These are phyloP conservation scores for Aspergillus haitiensis DNA, from an alignment of 495 filamentous ascomycete species.

Conservation along the genomic window DNA sequence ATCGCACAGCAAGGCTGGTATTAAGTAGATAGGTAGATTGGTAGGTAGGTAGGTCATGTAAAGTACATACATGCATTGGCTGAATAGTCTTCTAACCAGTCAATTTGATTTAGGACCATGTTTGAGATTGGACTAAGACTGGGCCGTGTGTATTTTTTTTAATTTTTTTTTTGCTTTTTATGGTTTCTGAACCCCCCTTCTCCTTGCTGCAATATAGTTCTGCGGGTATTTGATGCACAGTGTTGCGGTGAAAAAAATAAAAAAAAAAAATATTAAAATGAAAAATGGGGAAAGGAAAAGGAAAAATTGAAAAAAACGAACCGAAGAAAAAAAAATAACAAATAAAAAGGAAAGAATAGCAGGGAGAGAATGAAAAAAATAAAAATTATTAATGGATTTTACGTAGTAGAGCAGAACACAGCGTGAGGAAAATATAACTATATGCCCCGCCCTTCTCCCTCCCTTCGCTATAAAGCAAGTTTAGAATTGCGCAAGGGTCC, in stretches of 20 bases:
- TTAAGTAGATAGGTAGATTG: too few species aligned
- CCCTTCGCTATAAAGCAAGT: too few species aligned
- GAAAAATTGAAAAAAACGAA: background rate
- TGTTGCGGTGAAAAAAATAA: constrained; percentile 10
- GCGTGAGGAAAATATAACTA: too few species aligned
- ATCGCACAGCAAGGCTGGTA: too few species aligned
- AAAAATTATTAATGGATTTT: too few species aligned
- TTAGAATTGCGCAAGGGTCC: too few species aligned
- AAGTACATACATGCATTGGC: background rate
- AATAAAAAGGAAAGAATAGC: background rate
- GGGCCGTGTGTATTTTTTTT: background rate
- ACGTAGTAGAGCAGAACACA: too few species aligned
- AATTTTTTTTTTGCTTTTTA: background rate
- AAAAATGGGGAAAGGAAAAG: background rate
- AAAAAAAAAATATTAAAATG: background rate
- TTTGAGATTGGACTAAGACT: background rate
- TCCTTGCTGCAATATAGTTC: constrained; percentile 3
- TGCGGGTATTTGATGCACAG: background rate
- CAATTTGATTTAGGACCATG: background rate
- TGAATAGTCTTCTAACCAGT: background rate
- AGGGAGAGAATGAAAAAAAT: too few species aligned
- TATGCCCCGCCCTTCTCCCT: too few species aligned
- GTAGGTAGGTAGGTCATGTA: too few species aligned
- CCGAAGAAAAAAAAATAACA: background rate
- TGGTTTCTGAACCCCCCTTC: background rate